Percentiles rank a stretch among this genome's conserved stretches.
phyloP scores from a whole-genome alignment of 2,329 filamentous ascomycete species.

The Fusarium decemcellulare region DNA sequence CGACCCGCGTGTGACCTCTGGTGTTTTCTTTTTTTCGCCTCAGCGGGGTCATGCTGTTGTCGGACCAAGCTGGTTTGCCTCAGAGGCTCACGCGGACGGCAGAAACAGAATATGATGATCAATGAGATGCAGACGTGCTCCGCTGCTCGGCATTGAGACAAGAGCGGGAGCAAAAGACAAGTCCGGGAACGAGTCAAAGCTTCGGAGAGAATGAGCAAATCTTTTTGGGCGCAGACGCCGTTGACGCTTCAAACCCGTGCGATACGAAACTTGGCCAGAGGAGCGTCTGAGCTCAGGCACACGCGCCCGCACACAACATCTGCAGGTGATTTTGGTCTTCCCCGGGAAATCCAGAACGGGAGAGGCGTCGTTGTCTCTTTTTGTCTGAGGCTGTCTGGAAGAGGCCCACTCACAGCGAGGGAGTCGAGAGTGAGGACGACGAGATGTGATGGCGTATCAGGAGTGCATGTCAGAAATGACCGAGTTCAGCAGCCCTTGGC shows the following conservation, averaged over 20 bases:
- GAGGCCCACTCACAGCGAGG: conserved; percentile 21
- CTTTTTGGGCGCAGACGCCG: conserved; percentile 38
- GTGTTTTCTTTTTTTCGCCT: conserved; percentile 1
- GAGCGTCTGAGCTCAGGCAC: conserved; percentile 28
- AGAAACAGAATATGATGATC: conserved; percentile 16
- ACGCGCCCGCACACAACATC: background rate
- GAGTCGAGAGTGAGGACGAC: background rate
- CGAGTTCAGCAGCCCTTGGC: background rate
- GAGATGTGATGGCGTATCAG: background rate
- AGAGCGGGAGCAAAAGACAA: background rate
- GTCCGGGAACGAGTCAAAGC: conserved; percentile 26
- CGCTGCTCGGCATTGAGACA: background rate
- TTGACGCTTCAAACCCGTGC: conserved; percentile 35
- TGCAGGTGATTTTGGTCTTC: conserved; percentile 19
- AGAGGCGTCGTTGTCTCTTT: conserved; percentile 45
- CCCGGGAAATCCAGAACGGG: conserved; percentile 43
- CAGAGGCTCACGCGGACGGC: conserved; percentile 14
- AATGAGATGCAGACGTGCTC: conserved; percentile 9
- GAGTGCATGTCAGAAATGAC: conserved; percentile 1
- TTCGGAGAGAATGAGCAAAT: background rate
- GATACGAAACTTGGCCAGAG: background rate
- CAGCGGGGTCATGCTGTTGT: background rate
- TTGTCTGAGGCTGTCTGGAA: background rate
- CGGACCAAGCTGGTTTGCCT: conserved; percentile 6
- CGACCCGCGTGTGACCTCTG: conserved; percentile 28